phyloP scores from a whole-genome alignment of 495 filamentous ascomycete genomes.

The Aspergillus olivimuriae region DNA sequence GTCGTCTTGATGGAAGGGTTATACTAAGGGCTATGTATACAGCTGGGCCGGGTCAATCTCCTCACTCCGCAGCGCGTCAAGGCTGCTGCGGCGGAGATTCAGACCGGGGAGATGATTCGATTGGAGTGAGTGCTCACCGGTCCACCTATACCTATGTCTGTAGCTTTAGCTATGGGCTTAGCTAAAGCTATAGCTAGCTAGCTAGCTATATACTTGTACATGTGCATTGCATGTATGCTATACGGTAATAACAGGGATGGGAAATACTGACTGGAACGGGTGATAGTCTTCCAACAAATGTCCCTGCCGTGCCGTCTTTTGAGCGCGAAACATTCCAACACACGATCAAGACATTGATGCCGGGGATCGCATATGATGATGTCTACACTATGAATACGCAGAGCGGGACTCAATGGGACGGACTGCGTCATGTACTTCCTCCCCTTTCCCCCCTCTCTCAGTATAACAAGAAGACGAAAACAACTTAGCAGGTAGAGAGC shows the following conservation, averaged over 20 bases:
- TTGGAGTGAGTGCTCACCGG: constrained; percentile 31
- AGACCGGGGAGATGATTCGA: constrained; percentile 46
- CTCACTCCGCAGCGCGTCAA: constrained; percentile 50
- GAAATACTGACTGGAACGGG: background rate
- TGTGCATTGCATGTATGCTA: no score
- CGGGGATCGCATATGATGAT: constrained; percentile 50
- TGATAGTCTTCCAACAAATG: constrained; percentile 47
- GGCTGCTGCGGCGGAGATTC: constrained; percentile 43
- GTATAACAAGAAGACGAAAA: no score
- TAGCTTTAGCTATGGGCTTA: no score
- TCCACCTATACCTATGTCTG: background rate
- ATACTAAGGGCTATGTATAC: no score
- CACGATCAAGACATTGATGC: constrained; percentile 38
- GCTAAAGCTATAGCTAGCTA: no score
- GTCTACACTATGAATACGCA: constrained; percentile 65
- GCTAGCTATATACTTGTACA: no score
- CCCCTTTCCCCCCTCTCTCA: background rate
- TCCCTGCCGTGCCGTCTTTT: constrained; percentile 45
- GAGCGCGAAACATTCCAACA: constrained; percentile 46
- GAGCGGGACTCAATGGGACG: constrained; percentile 69
- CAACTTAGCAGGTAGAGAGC: background rate
- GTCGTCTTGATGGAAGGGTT: no score
- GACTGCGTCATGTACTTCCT: constrained; percentile 53
- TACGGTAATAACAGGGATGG: no score
- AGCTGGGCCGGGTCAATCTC: constrained; percentile 52